Percentiles rank a stretch among this genome's conserved stretches.
Conservation (phyloP, 768 basidiomycete genomes). For the Hebeloma cylindrosporum region DNA sequence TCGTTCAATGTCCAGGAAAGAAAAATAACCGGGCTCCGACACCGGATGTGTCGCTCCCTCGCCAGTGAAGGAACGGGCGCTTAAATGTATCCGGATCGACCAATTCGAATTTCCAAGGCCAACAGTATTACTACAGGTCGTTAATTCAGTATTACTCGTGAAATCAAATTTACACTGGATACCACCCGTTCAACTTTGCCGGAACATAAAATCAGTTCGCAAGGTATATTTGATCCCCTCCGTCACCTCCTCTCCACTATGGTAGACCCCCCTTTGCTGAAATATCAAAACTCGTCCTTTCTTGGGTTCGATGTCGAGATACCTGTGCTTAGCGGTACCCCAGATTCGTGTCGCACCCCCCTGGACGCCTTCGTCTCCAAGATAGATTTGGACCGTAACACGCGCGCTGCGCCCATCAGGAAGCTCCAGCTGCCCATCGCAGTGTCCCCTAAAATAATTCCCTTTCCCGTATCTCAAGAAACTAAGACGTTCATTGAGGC, state of each 20-base stretch:
- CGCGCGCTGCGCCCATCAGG: slow-evolving; percentile 38
- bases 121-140: too few relatives aligned
- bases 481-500: slow-evolving; percentile 44
- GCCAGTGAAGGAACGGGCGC: too few relatives aligned
- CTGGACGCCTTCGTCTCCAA: slow-evolving; percentile 36
- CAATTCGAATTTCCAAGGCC: too few relatives aligned
- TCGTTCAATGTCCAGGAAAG: too few relatives aligned
- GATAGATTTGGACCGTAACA: slow-evolving; percentile 47
- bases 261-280: slow-evolving; percentile 40
- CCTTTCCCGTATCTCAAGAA: slow-evolving; percentile 46
- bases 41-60: too few relatives aligned
- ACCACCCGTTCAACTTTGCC: too few relatives aligned
- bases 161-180: too few relatives aligned
- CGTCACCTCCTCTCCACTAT: slow-evolving; percentile 43
- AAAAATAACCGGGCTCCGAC: too few relatives aligned
- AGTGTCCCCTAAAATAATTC: slow-evolving; percentile 41
- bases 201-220: slow-evolving; percentile 43
- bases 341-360: slow-evolving; percentile 45
- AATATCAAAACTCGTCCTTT: slow-evolving; percentile 45
- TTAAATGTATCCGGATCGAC: too few relatives aligned
- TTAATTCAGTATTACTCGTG: too few relatives aligned
- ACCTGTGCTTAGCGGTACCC: slow-evolving; percentile 26
- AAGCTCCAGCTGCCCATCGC: slow-evolving; percentile 36
- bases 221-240: slow-evolving; percentile 42
- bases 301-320: slow-evolving; percentile 43